Evolutionary conservation across 805 yeast species (phyloP).

Genomic region (Candida easanensis): DNA sequence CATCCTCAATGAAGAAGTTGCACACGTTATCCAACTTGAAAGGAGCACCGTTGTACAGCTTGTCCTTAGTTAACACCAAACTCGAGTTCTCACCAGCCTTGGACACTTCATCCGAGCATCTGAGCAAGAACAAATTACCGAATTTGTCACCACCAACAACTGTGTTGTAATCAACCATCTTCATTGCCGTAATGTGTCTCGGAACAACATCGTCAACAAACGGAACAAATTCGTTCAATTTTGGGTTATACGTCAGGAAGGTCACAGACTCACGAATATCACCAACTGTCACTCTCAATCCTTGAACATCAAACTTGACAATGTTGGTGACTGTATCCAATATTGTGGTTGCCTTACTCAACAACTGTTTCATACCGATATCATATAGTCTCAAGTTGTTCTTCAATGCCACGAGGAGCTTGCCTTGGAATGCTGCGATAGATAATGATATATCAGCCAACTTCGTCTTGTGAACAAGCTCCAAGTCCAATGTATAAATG

Average conservation of each 20-base stretch:
- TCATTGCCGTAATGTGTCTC: slow-evolving; percentile 61
- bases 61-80: slow-evolving; percentile 32
- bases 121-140: slow-evolving; percentile 71
- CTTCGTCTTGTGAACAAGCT: slow-evolving; percentile 58
- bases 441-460: slow-evolving; percentile 47
- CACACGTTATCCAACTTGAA: slow-evolving; percentile 47
- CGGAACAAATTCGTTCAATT: slow-evolving; percentile 49
- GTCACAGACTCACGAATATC: slow-evolving; percentile 70
- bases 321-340: slow-evolving; percentile 47
- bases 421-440: slow-evolving; percentile 54
- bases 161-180: slow-evolving; percentile 70
- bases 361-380: slow-evolving; percentile 74
- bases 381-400: slow-evolving; percentile 59
- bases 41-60: slow-evolving; percentile 47
- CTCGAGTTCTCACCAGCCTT: slow-evolving; percentile 46
- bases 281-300: slow-evolving; percentile 61
- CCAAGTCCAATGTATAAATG: slow-evolving; percentile 37
- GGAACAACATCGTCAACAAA: slow-evolving; percentile 68
- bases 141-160: slow-evolving; percentile 83
- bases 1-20: slow-evolving; percentile 69
- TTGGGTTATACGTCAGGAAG: slow-evolving; percentile 49
- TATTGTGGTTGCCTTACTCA: slow-evolving; percentile 57
- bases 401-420: slow-evolving; percentile 56
- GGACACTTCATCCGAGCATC: slow-evolving; percentile 54
- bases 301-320: slow-evolving; percentile 47